Evolutionary conservation across 768 basidiomycete species (phyloP).

Genomic region (Hericium erinaceus): DNA sequence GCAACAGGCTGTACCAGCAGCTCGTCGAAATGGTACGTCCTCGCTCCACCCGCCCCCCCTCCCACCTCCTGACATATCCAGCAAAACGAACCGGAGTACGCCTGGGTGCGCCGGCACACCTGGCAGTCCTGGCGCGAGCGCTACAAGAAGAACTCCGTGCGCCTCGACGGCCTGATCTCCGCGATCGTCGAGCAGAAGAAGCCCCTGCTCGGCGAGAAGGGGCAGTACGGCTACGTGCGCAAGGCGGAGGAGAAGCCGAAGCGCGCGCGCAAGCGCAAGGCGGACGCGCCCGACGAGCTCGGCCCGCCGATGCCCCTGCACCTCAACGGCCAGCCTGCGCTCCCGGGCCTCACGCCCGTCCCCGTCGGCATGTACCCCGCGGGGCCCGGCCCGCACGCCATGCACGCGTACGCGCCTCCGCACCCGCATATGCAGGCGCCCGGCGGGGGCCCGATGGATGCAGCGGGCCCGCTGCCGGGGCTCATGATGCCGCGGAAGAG

Average conservation of each 20-base stretch:
- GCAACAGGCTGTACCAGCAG: slow-evolving; percentile 77
- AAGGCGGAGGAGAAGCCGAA: slow-evolving; percentile 63
- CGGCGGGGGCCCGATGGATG: slow-evolving; percentile 18
- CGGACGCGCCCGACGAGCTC: slow-evolving; percentile 9
- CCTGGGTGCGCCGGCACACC: slow-evolving; percentile 75
- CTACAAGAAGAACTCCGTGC: slow-evolving; percentile 72
- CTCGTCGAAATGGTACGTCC: slow-evolving; percentile 56
- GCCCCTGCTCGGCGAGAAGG: slow-evolving; percentile 63
- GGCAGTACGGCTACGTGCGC: slow-evolving; percentile 76
- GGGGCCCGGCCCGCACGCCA: slow-evolving; percentile 3
- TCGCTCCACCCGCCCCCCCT: neutral
- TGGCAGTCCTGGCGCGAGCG: slow-evolving; percentile 89
- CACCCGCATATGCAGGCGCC: slow-evolving; percentile 5
- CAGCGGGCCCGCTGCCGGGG: neutral
- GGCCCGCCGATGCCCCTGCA: slow-evolving; percentile 9
- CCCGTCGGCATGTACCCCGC: slow-evolving; percentile 8
- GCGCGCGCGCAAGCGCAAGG: slow-evolving; percentile 17
- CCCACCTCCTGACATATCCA: slow-evolving; percentile 18
- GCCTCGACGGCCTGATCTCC: slow-evolving; percentile 57
- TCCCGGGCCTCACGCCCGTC: neutral
- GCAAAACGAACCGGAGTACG: slow-evolving; percentile 61
- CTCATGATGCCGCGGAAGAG: slow-evolving; percentile 27
- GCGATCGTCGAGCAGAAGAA: slow-evolving; percentile 63
- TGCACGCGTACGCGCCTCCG: slow-evolving; percentile 5
- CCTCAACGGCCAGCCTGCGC: slow-evolving; percentile 3